Conservation (phyloP, 768 basidiomycete species). For the Termitomyces sp. region DNA sequence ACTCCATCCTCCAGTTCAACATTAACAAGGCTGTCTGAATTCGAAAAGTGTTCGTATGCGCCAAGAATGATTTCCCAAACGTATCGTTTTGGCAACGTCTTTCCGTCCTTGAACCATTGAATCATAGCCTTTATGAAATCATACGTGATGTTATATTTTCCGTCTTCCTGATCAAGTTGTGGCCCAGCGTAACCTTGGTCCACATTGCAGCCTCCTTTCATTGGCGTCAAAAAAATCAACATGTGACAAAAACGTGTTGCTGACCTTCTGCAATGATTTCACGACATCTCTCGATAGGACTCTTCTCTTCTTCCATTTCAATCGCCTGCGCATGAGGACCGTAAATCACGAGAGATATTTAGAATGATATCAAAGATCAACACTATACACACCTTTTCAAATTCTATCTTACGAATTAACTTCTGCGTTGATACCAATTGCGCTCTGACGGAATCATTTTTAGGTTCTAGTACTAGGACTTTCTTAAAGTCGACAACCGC, state of each 20-base stretch:
- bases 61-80: slow-evolving; percentile 96
- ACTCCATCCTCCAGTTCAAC: slow-evolving; percentile 69
- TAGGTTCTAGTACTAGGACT: slow-evolving; percentile 78
- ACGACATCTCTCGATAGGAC: slow-evolving; percentile 64
- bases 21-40: slow-evolving; percentile 79
- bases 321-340: slow-evolving; percentile 59
- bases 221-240: neutral
- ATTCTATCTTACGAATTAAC: slow-evolving; percentile 82
- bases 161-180: slow-evolving; percentile 52
- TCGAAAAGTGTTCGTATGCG: slow-evolving; percentile 67
- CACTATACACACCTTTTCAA: slow-evolving; percentile 68
- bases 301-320: slow-evolving; percentile 85
- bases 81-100: slow-evolving; percentile 81
- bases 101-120: slow-evolving; percentile 91
- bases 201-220: slow-evolving; percentile 69
- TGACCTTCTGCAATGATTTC: slow-evolving; percentile 78
- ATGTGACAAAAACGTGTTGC: slow-evolving; percentile 8
- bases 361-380: neutral
- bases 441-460: slow-evolving; percentile 71
- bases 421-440: slow-evolving; percentile 90
- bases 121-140: slow-evolving; percentile 86
- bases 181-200: slow-evolving; percentile 77
- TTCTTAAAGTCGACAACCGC: slow-evolving; percentile 89
- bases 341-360: neutral
- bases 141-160: slow-evolving; percentile 67